A percentile compares a stretch with the other conserved stretches of the same genome.
These are phyloP conservation scores for Tubosaeta brunneosetosa DNA, from an alignment of 768 basidiomycete genomes.

Conservation along the genomic window DNA sequence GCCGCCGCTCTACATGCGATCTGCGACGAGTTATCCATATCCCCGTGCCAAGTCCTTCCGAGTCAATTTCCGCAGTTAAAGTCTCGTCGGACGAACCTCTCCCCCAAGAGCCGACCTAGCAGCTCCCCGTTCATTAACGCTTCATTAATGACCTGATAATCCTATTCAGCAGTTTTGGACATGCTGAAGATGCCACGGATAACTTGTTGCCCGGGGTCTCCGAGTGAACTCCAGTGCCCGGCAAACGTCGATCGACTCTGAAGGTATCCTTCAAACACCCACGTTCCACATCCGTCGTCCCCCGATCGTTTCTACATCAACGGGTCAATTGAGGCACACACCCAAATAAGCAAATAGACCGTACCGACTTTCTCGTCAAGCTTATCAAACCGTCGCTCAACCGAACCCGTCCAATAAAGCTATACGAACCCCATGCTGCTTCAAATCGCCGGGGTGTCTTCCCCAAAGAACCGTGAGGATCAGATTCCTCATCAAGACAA, in stretches of 20 bases:
- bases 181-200: conserved; percentile 57
- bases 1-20: conserved; percentile 15
- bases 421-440: conserved; percentile 63
- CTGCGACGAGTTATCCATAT: conserved; percentile 7
- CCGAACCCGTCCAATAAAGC: conserved; percentile 53
- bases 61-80: conserved; percentile 24
- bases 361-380: conserved; percentile 58
- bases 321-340: background rate
- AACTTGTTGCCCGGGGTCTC: conserved; percentile 28
- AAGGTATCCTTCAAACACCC: conserved; percentile 57
- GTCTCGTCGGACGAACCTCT: conserved; percentile 2
- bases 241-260: conserved; percentile 45
- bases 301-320: conserved; percentile 37
- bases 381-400: conserved; percentile 53
- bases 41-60: conserved; percentile 12
- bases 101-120: background rate
- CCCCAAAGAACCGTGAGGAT: conserved; percentile 18
- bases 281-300: conserved; percentile 41
- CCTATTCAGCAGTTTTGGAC: conserved; percentile 36
- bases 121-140: conserved; percentile 22
- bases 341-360: conserved; percentile 16
- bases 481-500: conserved; percentile 16
- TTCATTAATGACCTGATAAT: conserved; percentile 27
- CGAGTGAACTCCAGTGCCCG: conserved; percentile 49
- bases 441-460: conserved; percentile 54